Percentiles rank a stretch among this genome's conserved stretches.
Conservation (phyloP, 1,139 yeast species). For the Komagataea norvegica region DNA sequence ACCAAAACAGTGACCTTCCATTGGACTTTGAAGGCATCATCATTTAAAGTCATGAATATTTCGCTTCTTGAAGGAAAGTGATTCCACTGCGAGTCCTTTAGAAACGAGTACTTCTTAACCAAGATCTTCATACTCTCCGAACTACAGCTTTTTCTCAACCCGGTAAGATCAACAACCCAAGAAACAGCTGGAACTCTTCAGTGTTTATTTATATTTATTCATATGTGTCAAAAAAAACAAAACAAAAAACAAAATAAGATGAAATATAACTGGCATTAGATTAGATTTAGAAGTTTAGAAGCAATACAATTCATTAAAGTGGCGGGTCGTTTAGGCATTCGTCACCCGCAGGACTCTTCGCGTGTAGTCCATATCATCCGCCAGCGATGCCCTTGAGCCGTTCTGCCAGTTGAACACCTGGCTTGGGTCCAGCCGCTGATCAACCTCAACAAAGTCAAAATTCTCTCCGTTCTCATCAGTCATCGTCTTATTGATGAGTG, state of each 20-base stretch:
- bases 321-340: no score
- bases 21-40: not conserved
- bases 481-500: no score
- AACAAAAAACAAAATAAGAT: no score
- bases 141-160: not conserved
- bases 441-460: conserved; percentile 45
- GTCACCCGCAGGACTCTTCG: conserved; percentile 64
- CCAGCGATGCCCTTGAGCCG: conserved; percentile 57
- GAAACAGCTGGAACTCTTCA: no score
- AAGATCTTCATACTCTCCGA: conserved; percentile 2
- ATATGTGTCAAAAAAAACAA: no score
- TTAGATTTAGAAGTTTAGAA: no score
- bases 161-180: no score
- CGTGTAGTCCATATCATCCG: conserved; percentile 71
- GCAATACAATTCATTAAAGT: no score
- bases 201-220: no score
- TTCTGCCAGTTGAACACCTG: conserved; percentile 51
- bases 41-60: conserved; percentile 10
- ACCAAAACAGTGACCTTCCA: conserved; percentile 6
- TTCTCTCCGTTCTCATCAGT: conserved; percentile 5
- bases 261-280: no score
- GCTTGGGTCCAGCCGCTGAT: conserved; percentile 64
- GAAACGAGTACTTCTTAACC: conserved; percentile 22
- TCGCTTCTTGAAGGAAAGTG: conserved; percentile 24
- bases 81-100: conserved; percentile 18